A percentile compares a stretch with the other conserved stretches of the same genome.
phyloP scores from a whole-genome alignment of 2,329 filamentous ascomycete species.

The Macrophomina pseudophaseolina region DNA sequence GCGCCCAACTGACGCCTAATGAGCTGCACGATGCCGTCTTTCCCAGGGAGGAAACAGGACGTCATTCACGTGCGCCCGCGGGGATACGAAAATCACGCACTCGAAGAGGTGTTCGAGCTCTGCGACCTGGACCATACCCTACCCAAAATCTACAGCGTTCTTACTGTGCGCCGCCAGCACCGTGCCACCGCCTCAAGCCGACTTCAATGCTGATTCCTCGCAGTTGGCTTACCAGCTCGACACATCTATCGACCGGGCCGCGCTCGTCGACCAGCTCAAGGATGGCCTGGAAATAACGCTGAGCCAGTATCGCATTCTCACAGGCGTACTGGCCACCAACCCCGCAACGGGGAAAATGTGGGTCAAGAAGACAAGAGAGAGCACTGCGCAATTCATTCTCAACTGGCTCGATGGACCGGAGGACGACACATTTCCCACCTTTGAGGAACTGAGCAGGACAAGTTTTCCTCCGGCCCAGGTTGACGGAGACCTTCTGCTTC shows the following conservation, averaged over 20 bases:
- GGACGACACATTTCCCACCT: constrained; percentile 29
- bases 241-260: constrained; percentile 1
- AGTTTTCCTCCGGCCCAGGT: constrained; percentile 30
- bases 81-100: constrained; percentile 3
- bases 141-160: constrained; percentile 17
- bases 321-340: constrained; percentile 30
- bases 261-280: constrained; percentile 28
- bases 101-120: constrained; percentile 8
- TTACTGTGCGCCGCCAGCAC: neutral
- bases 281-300: constrained; percentile 32
- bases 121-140: constrained; percentile 16
- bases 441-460: constrained; percentile 29
- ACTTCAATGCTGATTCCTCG: neutral
- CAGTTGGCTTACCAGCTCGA: constrained; percentile 33
- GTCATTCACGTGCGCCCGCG: neutral
- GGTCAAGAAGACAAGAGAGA: constrained; percentile 30
- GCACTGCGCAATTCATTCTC: constrained; percentile 28
- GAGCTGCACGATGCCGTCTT: too few species aligned
- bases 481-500: constrained; percentile 26
- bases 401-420: constrained; percentile 28
- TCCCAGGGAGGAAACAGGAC: too few species aligned
- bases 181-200: neutral
- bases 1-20: too few species aligned
- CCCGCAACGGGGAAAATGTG: constrained; percentile 29
- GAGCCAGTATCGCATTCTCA: constrained; percentile 30